These are phyloP conservation scores for Melampsora occidentalis DNA, from an alignment of 1,284 basidiomycete genomes.

Conservation along the genomic window DNA sequence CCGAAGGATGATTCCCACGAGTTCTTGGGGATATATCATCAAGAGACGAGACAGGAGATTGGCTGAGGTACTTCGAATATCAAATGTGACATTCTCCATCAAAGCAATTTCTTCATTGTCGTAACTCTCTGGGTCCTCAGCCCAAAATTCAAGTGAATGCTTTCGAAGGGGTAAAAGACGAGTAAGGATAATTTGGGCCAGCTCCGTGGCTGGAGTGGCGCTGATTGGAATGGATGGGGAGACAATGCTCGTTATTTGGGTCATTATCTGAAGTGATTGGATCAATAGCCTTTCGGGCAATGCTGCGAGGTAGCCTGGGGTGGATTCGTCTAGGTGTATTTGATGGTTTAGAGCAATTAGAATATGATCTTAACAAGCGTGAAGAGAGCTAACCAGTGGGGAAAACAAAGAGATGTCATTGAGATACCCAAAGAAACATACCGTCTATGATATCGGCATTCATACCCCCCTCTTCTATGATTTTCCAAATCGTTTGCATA, in stretches of 20 bases:
- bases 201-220: constrained; percentile 18
- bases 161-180: constrained; percentile 19
- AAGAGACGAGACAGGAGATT: constrained; percentile 21
- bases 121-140: constrained; percentile 37
- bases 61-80: constrained; percentile 33
- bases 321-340: constrained; percentile 18
- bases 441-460: neutral
- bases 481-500: constrained; percentile 28
- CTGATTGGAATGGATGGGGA: constrained; percentile 9
- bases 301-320: constrained; percentile 10
- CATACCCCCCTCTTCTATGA: constrained; percentile 27
- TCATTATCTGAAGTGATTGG: constrained; percentile 40
- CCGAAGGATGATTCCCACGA: constrained; percentile 20
- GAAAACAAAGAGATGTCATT: neutral
- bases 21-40: constrained; percentile 25
- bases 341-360: neutral
- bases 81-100: constrained; percentile 22
- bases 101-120: constrained; percentile 33
- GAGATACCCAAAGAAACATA: neutral
- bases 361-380: neutral
- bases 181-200: constrained; percentile 23
- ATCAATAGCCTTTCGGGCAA: constrained; percentile 35
- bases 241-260: constrained; percentile 6
- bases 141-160: constrained; percentile 37
- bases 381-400: neutral